These are phyloP conservation scores for Phytophthora ohioensis DNA, from an alignment of 352 stramenopile genomes.

Conservation along the genomic window DNA sequence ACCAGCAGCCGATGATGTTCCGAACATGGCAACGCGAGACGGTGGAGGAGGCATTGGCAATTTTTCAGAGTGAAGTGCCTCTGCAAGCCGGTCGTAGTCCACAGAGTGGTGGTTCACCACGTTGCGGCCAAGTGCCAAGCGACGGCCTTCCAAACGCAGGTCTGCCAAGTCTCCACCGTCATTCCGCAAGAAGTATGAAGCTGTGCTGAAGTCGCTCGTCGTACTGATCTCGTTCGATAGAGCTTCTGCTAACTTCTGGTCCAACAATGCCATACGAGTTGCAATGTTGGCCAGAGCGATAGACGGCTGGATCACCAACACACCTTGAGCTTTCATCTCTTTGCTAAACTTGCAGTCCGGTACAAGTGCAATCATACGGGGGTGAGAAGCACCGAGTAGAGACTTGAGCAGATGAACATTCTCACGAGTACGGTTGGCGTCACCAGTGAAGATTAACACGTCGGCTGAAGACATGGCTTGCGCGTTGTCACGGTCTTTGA, in stretches of 20 bases:
- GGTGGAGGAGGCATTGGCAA: constrained; percentile 57
- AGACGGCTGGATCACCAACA: constrained; percentile 69
- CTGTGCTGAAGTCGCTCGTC: constrained; percentile 58
- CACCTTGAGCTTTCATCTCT: constrained; percentile 44
- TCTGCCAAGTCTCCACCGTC: constrained; percentile 49
- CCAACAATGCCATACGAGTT: constrained; percentile 73
- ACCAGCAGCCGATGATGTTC: constrained; percentile 45
- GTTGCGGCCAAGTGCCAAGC: constrained; percentile 52
- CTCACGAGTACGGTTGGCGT: constrained; percentile 53
- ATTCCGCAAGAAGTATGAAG: constrained; percentile 65
- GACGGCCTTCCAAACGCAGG: constrained; percentile 53
- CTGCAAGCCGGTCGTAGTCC: constrained; percentile 57
- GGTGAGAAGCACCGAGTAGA: constrained; percentile 48
- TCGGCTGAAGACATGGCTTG: constrained; percentile 57
- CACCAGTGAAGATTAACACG: constrained; percentile 71
- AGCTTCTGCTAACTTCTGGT: constrained; percentile 45
- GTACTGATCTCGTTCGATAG: constrained; percentile 63
- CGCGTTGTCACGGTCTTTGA: constrained; percentile 50
- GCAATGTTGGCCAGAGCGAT: constrained; percentile 76
- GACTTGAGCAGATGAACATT: constrained; percentile 61
- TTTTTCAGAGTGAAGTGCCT: constrained; percentile 42
- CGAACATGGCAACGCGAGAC: constrained; percentile 76
- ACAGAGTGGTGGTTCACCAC: constrained; percentile 80
- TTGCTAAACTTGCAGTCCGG: constrained; percentile 57
- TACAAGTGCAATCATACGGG: constrained; percentile 69